Base-by-base conservation (phyloP, 2,329 filamentous ascomycete genomes). In the Daldinia eschscholtzii region DNA sequence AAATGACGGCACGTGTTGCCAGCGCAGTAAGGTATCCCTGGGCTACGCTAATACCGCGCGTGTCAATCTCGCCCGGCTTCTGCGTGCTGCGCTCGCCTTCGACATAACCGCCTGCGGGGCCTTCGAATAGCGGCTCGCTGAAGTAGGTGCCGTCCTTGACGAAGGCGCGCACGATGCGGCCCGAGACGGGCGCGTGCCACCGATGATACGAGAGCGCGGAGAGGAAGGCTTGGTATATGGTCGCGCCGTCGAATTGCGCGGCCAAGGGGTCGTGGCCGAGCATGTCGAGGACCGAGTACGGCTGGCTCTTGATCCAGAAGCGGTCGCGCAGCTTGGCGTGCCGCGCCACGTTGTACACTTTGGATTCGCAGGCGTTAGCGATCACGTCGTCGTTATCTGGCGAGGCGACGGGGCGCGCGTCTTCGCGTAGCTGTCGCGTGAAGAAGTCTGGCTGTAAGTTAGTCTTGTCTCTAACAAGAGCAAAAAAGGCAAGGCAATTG, bases 1-100 rank as follows among this genome's bases (percentile, higher is more conserved):
- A 88, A 70, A 94, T 88, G 50, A 94, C 78, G 0, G 88, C 91
- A 4, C 92, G 83, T 2, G 92, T 91, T 0, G 92, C 91, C n/a
- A 91, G 81, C 0, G 86, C 83, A 0, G 89, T 87, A 39, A 93
- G 79, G 70, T 93, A 94, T 0, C 88, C 89, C 78, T 93, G 90
- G 0, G 86, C 87, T 0, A 82, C 80, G 2, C 78, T 80, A 70
- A 64, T 81, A 70, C 41, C 80, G 72, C 28, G 75, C 48, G 61
- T 64, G 57, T 78, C 73, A 68, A 70, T 79, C 20, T 55, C 79
- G 70, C 71, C 70, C 0, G 53, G 30, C 23, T 64, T 26, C 10
- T 23, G 37, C 33, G 76, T 75, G 55, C 75, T 37, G 20, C 42
- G 20, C 42, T 61, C 61, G 12, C 67, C 67, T 4, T 62, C 57